phyloP scores from a whole-genome alignment of 1,139 yeast genomes.

The Magnusiomyces magnusii region DNA sequence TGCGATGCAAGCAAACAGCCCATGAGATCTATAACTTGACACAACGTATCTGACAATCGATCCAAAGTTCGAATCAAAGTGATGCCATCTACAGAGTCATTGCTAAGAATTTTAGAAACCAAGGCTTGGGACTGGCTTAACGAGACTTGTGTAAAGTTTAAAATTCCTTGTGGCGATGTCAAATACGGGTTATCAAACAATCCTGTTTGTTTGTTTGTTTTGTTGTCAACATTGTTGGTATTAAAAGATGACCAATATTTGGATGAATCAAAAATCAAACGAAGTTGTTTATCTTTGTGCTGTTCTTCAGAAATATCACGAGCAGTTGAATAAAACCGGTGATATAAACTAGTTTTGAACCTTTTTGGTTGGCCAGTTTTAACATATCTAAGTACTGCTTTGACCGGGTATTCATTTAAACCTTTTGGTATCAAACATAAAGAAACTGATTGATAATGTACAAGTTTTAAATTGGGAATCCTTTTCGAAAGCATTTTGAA shows the following conservation, averaged over 20 bases:
- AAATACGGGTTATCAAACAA: conserved; percentile 66
- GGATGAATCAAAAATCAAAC: conserved; percentile 14
- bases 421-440: background rate
- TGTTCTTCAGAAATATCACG: background rate
- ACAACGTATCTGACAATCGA: conserved; percentile 75
- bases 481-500: background rate
- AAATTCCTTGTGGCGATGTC: conserved; percentile 61
- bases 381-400: too few species aligned
- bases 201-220: conserved; percentile 39
- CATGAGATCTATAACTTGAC: conserved; percentile 90
- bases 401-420: background rate
- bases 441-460: background rate
- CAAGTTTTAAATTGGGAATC: background rate
- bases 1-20: conserved; percentile 88
- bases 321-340: background rate
- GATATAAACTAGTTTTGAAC: too few species aligned
- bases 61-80: conserved; percentile 55
- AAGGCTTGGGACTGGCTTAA: conserved; percentile 54
- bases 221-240: background rate
- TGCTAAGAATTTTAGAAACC: conserved; percentile 45
- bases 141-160: conserved; percentile 58
- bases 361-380: too few species aligned
- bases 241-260: conserved; percentile 11
- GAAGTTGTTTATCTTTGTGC: conserved; percentile 11
- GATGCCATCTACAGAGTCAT: conserved; percentile 39